Evolutionary conservation across 2,329 filamentous ascomycete species (phyloP).

Genomic region (Colletotrichum truncatum): DNA sequence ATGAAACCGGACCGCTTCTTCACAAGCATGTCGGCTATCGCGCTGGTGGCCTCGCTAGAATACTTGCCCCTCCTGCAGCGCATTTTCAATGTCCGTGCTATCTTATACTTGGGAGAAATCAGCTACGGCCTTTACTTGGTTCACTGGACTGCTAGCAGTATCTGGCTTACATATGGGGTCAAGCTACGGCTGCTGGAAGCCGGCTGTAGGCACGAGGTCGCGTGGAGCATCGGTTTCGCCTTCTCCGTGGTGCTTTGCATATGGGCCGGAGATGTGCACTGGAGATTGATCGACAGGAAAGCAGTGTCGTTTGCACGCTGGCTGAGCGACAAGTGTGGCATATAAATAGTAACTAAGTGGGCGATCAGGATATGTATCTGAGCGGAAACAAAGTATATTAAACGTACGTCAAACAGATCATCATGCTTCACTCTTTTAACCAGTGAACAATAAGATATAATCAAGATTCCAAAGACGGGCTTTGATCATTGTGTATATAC

Average conservation of each 20-base stretch:
- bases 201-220: not conserved
- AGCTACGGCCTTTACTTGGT: slow-evolving; percentile 72
- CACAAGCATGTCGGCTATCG: not conserved
- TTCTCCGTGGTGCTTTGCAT: slow-evolving; percentile 33
- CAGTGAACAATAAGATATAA: too few species aligned
- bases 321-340: slow-evolving; percentile 36
- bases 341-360: too few species aligned
- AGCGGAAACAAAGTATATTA: too few species aligned
- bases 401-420: too few species aligned
- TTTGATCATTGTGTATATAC: too few species aligned
- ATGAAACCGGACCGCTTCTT: not conserved
- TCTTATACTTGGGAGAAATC: slow-evolving; percentile 69
- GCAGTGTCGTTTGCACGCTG: slow-evolving; percentile 54
- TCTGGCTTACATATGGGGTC: not conserved
- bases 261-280: slow-evolving; percentile 57
- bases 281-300: slow-evolving; percentile 53
- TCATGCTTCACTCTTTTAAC: too few species aligned
- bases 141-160: slow-evolving; percentile 53
- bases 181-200: not conserved
- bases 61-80: slow-evolving; percentile 52
- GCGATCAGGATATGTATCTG: too few species aligned
- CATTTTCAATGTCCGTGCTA: slow-evolving; percentile 66
- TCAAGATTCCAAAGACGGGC: too few species aligned
- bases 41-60: slow-evolving; percentile 8
- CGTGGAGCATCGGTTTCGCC: not conserved